Percentiles rank a stretch among this genome's conserved stretches.
These are phyloP conservation scores for Stipa capillata DNA, from an alignment of 176 grass and related monocot genomes.

Conservation along the genomic window DNA sequence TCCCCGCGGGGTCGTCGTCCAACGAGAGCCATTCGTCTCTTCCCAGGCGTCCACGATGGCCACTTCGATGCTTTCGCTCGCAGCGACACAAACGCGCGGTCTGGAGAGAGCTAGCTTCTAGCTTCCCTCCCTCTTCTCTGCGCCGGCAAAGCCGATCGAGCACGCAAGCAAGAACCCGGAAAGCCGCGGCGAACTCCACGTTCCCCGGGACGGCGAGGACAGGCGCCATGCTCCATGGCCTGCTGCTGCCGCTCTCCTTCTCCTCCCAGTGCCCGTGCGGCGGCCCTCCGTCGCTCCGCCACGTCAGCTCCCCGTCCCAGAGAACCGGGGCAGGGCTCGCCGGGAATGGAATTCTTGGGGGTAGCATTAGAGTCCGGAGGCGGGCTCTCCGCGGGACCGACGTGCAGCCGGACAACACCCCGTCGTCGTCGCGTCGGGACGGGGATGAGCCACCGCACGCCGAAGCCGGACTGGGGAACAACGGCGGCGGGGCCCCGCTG, in stretches of 20 bases:
- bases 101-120: neutral
- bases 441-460: neutral
- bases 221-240: slow-evolving; percentile 34
- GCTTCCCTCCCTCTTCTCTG: no score
- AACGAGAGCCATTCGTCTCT: slow-evolving; percentile 3
- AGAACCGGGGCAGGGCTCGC: neutral
- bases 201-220: neutral
- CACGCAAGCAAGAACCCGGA: neutral
- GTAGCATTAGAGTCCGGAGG: slow-evolving; percentile 6
- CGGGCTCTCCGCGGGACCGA: slow-evolving; percentile 23
- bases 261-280: neutral
- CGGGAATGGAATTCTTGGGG: neutral
- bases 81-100: no score
- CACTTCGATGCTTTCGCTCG: neutral
- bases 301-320: neutral
- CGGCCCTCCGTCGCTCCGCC: neutral
- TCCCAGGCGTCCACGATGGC: neutral
- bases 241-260: slow-evolving; percentile 40
- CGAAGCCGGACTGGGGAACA: neutral
- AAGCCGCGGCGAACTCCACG: no score
- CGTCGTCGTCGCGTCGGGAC: neutral
- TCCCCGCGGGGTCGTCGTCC: neutral
- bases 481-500: neutral
- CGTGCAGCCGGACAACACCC: slow-evolving; percentile 22
- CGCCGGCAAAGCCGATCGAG: neutral